Conservation (phyloP, 495 filamentous ascomycete genomes). For the Mycothermus thermophilus region DNA sequence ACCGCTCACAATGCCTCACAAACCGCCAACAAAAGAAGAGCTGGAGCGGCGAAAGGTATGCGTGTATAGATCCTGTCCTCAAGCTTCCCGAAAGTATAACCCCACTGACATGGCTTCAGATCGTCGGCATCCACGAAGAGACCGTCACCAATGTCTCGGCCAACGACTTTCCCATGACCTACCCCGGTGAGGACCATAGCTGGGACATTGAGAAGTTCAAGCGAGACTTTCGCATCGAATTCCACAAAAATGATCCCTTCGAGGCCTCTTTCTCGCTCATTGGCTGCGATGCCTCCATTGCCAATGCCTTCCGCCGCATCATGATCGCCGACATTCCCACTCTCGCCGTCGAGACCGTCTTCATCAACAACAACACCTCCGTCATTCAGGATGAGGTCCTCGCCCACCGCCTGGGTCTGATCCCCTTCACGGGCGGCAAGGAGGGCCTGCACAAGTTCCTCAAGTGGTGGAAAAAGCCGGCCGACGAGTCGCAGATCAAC, state of each 20-base stretch:
- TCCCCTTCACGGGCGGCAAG: slow-evolving; percentile 69
- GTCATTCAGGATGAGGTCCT: slow-evolving; percentile 97
- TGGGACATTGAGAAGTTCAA: slow-evolving; percentile 73
- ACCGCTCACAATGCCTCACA: slow-evolving; percentile 26
- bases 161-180: slow-evolving; percentile 83
- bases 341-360: slow-evolving; percentile 85
- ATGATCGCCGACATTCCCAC: slow-evolving; percentile 89
- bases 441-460: slow-evolving; percentile 59
- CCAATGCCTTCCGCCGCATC: slow-evolving; percentile 97
- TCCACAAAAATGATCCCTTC: slow-evolving; percentile 62
- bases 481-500: slow-evolving; percentile 13
- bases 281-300: slow-evolving; percentile 80
- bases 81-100: too few species aligned
- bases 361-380: slow-evolving; percentile 85
- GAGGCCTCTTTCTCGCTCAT: slow-evolving; percentile 81
- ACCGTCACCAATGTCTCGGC: slow-evolving; percentile 78
- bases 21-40: slow-evolving; percentile 26
- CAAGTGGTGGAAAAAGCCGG: slow-evolving; percentile 52
- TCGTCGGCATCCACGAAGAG: slow-evolving; percentile 73
- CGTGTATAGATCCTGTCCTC: background rate
- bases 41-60: slow-evolving; percentile 29
- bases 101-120: slow-evolving; percentile 32
- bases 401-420: slow-evolving; percentile 71
- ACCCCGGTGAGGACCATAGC: slow-evolving; percentile 74
- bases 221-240: slow-evolving; percentile 54